phyloP scores from a whole-genome alignment of 352 stramenopile species.

The Elongisporangium senticosum region DNA sequence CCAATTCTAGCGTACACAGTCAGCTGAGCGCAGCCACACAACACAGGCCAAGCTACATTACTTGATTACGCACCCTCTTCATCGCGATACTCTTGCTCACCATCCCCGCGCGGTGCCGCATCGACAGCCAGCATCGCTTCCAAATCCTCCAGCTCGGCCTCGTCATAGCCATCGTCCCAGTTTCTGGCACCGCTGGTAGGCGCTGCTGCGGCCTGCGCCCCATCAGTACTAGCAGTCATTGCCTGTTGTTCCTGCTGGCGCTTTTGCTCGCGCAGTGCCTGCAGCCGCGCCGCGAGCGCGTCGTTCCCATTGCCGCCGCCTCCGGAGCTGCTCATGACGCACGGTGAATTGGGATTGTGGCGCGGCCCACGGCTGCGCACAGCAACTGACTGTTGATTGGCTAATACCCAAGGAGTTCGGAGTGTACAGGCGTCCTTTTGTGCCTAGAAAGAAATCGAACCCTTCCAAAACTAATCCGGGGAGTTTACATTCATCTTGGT shows the following conservation, averaged over 20 bases:
- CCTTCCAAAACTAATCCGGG: neutral
- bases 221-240: neutral
- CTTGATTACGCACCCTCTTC: constrained; percentile 1
- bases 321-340: neutral
- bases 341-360: neutral
- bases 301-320: constrained; percentile 6
- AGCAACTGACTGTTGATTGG: neutral
- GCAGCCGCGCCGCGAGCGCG: constrained; percentile 10
- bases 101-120: neutral
- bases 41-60: neutral
- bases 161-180: constrained; percentile 11
- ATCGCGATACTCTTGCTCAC: constrained; percentile 2
- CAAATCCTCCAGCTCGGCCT: constrained; percentile 15
- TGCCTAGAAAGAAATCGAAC: neutral
- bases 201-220: too few species aligned
- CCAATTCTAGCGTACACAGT: neutral
- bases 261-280: constrained; percentile 8
- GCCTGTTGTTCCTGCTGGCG: neutral
- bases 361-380: neutral
- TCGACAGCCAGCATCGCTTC: constrained; percentile 15
- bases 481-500: neutral
- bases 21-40: neutral
- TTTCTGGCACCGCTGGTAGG: constrained; percentile 1
- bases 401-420: neutral
- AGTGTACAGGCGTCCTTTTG: neutral